Percentiles rank a stretch among this genome's conserved stretches.
These are phyloP conservation scores for Pythium apleroticum DNA, from an alignment of 352 stramenopile genomes.

Conservation along the genomic window DNA sequence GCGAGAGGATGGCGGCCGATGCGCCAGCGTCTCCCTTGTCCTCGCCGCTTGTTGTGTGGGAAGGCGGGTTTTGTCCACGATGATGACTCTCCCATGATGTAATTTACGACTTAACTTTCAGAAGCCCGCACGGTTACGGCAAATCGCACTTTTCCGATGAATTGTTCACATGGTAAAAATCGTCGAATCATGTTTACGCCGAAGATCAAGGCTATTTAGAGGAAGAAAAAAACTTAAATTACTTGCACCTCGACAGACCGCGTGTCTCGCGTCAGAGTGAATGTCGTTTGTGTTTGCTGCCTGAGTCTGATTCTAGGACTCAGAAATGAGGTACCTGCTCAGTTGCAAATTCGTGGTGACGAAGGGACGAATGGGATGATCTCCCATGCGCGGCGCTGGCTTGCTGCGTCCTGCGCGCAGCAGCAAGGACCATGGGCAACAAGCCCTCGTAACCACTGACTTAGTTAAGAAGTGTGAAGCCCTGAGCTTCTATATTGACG, in stretches of 20 bases:
- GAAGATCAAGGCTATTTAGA: background rate
- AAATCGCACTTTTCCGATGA: too few species aligned
- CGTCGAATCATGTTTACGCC: too few species aligned
- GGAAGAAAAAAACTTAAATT: background rate
- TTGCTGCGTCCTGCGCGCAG: background rate
- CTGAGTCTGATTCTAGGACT: background rate
- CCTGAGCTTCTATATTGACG: too few species aligned
- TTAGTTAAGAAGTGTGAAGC: too few species aligned
- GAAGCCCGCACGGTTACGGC: background rate
- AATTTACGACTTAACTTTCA: background rate
- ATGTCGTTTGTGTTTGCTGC: too few species aligned
- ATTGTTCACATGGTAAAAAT: too few species aligned
- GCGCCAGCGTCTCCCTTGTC: background rate
- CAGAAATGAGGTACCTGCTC: constrained; percentile 2
- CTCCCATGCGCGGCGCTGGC: background rate
- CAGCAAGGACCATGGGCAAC: too few species aligned
- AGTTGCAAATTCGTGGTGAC: background rate
- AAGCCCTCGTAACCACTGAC: too few species aligned
- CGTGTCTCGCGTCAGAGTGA: background rate
- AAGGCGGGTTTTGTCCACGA: background rate
- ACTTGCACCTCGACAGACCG: background rate
- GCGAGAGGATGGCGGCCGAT: background rate
- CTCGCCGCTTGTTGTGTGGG: constrained; percentile 1
- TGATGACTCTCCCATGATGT: constrained; percentile 2
- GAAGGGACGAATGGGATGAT: background rate